Percentiles rank a stretch among this genome's conserved stretches.
Evolutionary conservation across 1,139 yeast species (phyloP).

Genomic region (Kodamaea fungicola): DNA sequence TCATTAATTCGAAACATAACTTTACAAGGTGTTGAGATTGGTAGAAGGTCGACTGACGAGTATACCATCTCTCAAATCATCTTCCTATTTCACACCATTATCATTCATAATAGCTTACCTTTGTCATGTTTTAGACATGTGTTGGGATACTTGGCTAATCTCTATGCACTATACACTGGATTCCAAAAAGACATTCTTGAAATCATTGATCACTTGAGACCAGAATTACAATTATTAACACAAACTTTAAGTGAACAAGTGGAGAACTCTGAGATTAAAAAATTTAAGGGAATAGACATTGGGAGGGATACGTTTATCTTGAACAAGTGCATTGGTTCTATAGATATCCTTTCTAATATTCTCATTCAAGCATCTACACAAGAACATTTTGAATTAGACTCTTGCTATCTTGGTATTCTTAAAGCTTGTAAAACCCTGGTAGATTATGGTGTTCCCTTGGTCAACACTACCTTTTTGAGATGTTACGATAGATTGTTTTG

Average conservation of each 20-base stretch:
- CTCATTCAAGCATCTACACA: conserved; percentile 16
- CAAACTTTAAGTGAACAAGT: conserved; percentile 24
- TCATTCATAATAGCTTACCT: conserved; percentile 50
- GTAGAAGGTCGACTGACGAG: conserved; percentile 40
- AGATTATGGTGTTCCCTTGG: conserved; percentile 25
- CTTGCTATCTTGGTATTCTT: conserved; percentile 21
- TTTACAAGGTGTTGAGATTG: conserved; percentile 31
- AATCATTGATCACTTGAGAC: conserved; percentile 20
- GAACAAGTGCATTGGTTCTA: conserved; percentile 51
- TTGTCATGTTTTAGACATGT: conserved; percentile 30
- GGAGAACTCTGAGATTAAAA: conserved; percentile 24
- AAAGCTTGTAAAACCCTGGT: conserved; percentile 21
- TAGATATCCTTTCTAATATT: conserved; percentile 23
- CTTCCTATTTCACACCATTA: conserved; percentile 43
- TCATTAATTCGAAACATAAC: conserved; percentile 33
- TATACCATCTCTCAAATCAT: conserved; percentile 40
- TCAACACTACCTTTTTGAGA: conserved; percentile 32
- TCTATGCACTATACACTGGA: conserved; percentile 43
- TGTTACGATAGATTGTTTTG: conserved; percentile 32
- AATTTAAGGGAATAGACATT: conserved; percentile 9
- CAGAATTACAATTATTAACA: conserved; percentile 19
- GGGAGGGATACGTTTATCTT: conserved; percentile 11
- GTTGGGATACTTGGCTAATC: conserved; percentile 47
- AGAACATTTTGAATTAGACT: conserved; percentile 16
- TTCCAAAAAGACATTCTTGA: conserved; percentile 40